Base-by-base conservation (phyloP, 441 rosid species). In the Croton setiger region DNA sequence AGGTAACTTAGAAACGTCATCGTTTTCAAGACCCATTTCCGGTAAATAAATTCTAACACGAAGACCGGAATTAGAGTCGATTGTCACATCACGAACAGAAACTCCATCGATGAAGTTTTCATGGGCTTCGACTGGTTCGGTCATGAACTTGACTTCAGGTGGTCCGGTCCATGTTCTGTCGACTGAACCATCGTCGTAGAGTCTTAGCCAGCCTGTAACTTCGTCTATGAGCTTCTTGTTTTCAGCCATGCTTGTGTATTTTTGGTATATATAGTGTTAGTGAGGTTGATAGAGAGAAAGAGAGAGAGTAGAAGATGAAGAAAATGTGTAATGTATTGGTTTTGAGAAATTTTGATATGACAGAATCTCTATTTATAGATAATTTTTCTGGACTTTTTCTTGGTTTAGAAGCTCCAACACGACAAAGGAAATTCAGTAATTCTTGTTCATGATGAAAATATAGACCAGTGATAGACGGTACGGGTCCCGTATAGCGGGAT, bases 131-230 rank as follows among this genome's bases (percentile, higher is more conserved):
- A 84, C 89, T 0, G 87, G 67, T 1, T 88, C 90, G 2, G 78
- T 41, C 81, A 86, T 68, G 86, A 84, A 86, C 79, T 80, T 88
- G 72, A 75, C 75, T 58, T 81, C 75, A 0, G 88, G 89, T 0
- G 93, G 88, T 7, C 93, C 91, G 0, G 79, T 79, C 93, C 93
- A 86, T 0, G 84, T 70, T 33, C 91, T 75, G 74, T 86, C 93
- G 4, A 83, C 87, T 0, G 81, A 79, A 51, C 89, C 93, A 23
- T 86, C 93, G 1, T 79, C 77, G 21, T 77, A 83, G 69, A 80
- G 68, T 23, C 80, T 60, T 5, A 88, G 85, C 93, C 91, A 88
- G 12, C 91, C 86, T 37, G 91, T 83, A 10, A 88, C 93, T 61
- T 84, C 82, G 0, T 82, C 82, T 7, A 84, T 80, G 13, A 83